A percentile compares a stretch with the other conserved stretches of the same genome.
Evolutionary conservation across 768 basidiomycete genomes (phyloP).

Genomic region (Lactarius sp.): DNA sequence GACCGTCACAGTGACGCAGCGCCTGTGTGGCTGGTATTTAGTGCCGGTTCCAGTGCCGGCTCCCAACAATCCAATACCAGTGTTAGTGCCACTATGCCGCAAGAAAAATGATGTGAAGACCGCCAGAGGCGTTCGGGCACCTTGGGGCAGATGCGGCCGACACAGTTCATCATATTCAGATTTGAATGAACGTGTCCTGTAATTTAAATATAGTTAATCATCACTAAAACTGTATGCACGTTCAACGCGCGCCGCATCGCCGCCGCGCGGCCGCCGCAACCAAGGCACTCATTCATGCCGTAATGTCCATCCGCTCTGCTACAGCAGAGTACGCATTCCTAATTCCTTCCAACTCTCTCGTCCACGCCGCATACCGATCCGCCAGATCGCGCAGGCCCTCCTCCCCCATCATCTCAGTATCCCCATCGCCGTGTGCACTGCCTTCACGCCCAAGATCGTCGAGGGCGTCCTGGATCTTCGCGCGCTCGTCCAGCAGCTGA

Average conservation of each 20-base stretch:
- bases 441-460: constrained; percentile 36
- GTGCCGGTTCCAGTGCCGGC: no score
- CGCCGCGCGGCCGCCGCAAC: background rate
- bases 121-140: no score
- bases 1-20: no score
- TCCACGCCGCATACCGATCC: constrained; percentile 41
- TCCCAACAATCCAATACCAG: no score
- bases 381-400: constrained; percentile 48
- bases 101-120: no score
- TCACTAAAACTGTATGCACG: background rate
- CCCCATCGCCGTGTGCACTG: constrained; percentile 46
- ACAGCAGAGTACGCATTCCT: constrained; percentile 36
- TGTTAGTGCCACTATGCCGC: no score
- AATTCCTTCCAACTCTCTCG: constrained; percentile 53
- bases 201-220: constrained; percentile 15
- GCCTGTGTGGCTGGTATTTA: no score
- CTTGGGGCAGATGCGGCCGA: no score
- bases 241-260: no score
- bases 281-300: background rate
- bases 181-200: background rate
- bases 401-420: constrained; percentile 39
- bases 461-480: constrained; percentile 49
- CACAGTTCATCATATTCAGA: no score
- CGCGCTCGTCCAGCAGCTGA: constrained; percentile 46
- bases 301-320: constrained; percentile 24